phyloP scores from a whole-genome alignment of 139 green algal species.

The Dunaliella primolecta region DNA sequence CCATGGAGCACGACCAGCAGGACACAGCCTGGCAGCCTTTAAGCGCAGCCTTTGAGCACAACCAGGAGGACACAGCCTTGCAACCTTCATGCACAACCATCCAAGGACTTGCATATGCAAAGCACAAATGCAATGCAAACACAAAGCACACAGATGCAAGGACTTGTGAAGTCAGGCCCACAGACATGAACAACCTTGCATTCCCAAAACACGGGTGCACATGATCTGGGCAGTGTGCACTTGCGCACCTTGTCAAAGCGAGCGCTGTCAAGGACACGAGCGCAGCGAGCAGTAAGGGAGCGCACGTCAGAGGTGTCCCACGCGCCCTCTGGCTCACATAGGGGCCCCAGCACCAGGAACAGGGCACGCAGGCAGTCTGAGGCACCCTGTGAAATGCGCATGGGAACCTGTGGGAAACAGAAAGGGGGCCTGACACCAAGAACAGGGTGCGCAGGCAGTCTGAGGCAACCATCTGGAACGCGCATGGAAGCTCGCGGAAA shows the following conservation, averaged over 20 bases:
- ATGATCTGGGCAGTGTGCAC: no score
- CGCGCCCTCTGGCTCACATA: slow-evolving; percentile 33
- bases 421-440: slow-evolving; percentile 38
- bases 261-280: slow-evolving; percentile 23
- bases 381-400: slow-evolving; percentile 34
- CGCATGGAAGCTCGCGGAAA: no score
- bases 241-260: slow-evolving; percentile 45
- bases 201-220: no score
- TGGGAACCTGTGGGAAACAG: no score
- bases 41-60: no score
- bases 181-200: neutral
- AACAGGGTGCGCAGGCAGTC: slow-evolving; percentile 30
- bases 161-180: neutral
- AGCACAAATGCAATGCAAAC: no score
- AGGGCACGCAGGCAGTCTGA: slow-evolving; percentile 33
- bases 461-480: slow-evolving; percentile 33
- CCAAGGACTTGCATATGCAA: no score
- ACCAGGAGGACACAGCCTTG: no score
- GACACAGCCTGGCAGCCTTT: no score
- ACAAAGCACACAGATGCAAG: neutral
- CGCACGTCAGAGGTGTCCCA: slow-evolving; percentile 21
- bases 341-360: slow-evolving; percentile 41
- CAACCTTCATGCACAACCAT: no score
- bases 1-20: no score
- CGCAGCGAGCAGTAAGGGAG: slow-evolving; percentile 20